Evolutionary conservation across 1,139 yeast species (phyloP).

Genomic region (Suhomyces taliae): DNA sequence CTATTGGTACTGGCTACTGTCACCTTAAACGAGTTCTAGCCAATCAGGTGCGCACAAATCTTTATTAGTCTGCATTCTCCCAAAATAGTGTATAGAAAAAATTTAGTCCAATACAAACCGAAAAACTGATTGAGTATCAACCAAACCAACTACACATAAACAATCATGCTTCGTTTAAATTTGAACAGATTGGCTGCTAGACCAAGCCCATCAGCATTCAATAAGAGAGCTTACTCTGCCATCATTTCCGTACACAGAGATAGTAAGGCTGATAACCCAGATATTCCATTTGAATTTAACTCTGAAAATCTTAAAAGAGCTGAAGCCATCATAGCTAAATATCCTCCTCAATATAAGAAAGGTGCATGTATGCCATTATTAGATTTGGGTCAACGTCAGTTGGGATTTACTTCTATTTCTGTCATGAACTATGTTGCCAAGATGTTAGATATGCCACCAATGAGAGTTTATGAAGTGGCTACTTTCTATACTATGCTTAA

Average conservation of each 20-base stretch:
- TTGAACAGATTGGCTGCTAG: slow-evolving; percentile 8
- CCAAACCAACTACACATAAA: neutral
- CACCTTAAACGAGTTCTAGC: slow-evolving; percentile 11
- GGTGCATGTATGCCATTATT: slow-evolving; percentile 87
- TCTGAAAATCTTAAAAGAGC: slow-evolving; percentile 71
- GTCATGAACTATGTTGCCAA: slow-evolving; percentile 94
- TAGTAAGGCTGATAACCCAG: slow-evolving; percentile 64
- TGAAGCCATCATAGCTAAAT: slow-evolving; percentile 70
- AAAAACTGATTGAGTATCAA: neutral
- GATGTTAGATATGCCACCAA: slow-evolving; percentile 85
- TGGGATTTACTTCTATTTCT: slow-evolving; percentile 82
- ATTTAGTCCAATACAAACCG: slow-evolving; percentile 6
- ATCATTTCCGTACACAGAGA: slow-evolving; percentile 74
- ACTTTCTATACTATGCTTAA: slow-evolving; percentile 92
- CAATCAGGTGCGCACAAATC: slow-evolving; percentile 22
- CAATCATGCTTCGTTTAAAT: slow-evolving; percentile 15
- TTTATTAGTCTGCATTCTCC: slow-evolving; percentile 11
- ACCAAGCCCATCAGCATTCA: slow-evolving; percentile 12
- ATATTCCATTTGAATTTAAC: slow-evolving; percentile 71
- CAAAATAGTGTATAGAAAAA: slow-evolving; percentile 9
- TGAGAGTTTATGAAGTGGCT: slow-evolving; percentile 94
- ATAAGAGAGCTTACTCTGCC: slow-evolving; percentile 32
- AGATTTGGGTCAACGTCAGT: slow-evolving; percentile 86
- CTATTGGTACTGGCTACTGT: neutral
- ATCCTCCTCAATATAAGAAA: slow-evolving; percentile 85